Conservation (phyloP, 768 basidiomycete genomes). For the Coprinopsis sp. region DNA sequence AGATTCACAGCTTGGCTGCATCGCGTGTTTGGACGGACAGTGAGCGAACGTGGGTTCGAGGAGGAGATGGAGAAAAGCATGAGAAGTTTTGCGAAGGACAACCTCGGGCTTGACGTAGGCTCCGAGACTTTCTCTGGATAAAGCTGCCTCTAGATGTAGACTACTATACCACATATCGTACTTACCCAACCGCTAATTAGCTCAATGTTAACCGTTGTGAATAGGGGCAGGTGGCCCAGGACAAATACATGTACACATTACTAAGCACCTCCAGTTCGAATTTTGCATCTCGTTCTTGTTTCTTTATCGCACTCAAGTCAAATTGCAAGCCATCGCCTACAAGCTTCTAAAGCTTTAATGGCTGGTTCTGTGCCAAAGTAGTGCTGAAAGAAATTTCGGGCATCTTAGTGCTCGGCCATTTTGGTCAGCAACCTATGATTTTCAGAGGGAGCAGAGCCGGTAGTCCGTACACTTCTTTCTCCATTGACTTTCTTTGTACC, state of each 20-base stretch:
- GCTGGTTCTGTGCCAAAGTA: slow-evolving; percentile 41
- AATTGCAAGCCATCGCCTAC: slow-evolving; percentile 34
- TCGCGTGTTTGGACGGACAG: slow-evolving; percentile 35
- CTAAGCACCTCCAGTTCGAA: too few species aligned
- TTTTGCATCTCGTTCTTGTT: too few species aligned
- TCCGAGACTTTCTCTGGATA: slow-evolving; percentile 51
- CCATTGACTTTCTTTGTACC: too few species aligned
- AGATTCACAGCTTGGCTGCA: slow-evolving; percentile 49
- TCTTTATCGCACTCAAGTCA: slow-evolving; percentile 40
- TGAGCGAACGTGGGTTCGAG: slow-evolving; percentile 56
- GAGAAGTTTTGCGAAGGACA: slow-evolving; percentile 69
- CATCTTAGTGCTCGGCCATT: slow-evolving; percentile 34
- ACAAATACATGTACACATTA: too few species aligned
- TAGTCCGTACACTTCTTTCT: slow-evolving; percentile 25
- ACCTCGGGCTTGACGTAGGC: slow-evolving; percentile 72
- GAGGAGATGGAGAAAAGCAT: slow-evolving; percentile 76
- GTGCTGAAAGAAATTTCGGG: slow-evolving; percentile 31
- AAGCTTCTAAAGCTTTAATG: slow-evolving; percentile 15
- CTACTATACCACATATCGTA: not conserved
- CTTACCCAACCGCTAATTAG: too few species aligned
- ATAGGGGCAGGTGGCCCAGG: too few species aligned
- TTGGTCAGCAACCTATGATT: slow-evolving; percentile 20
- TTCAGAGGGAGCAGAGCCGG: slow-evolving; percentile 32
- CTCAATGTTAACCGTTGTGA: too few species aligned
- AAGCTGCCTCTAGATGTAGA: not conserved